Evolutionary conservation across 495 filamentous ascomycete species (phyloP).

Genomic region (Penicillium samsonianum): DNA sequence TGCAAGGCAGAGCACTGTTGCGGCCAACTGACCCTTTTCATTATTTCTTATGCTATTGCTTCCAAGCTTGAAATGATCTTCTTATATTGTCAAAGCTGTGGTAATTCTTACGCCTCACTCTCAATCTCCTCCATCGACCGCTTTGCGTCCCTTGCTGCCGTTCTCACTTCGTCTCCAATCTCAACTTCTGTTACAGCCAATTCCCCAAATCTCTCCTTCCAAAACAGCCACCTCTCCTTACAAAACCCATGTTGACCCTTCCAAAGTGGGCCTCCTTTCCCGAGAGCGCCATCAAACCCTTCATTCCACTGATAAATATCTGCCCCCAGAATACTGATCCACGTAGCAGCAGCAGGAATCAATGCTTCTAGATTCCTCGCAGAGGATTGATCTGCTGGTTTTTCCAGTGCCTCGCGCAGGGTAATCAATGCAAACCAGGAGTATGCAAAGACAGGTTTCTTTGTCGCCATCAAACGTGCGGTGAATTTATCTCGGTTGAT

Average conservation of each 20-base stretch:
- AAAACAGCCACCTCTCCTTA: slow-evolving; percentile 20
- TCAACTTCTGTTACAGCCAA: not conserved
- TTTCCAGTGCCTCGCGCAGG: not conserved
- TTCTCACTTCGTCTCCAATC: not conserved
- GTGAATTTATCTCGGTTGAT: slow-evolving; percentile 4
- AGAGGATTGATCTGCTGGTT: not conserved
- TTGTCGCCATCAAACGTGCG: slow-evolving; percentile 2
- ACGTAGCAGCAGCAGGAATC: slow-evolving; percentile 3
- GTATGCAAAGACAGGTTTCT: slow-evolving; percentile 2
- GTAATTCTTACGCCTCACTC: not conserved
- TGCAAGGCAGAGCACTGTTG: not conserved
- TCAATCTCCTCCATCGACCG: slow-evolving; percentile 4
- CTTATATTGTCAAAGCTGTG: not conserved
- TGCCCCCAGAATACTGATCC: not conserved
- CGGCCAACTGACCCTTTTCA: not conserved
- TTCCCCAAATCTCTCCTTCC: slow-evolving; percentile 19
- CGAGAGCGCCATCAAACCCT: not conserved
- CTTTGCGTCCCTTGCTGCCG: not conserved
- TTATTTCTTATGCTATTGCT: not conserved
- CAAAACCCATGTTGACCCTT: slow-evolving; percentile 20
- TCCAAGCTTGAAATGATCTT: not conserved
- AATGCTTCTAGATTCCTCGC: not conserved
- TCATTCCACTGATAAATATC: slow-evolving; percentile 6
- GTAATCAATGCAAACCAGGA: slow-evolving; percentile 7
- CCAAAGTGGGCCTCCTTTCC: slow-evolving; percentile 19